Evolutionary conservation across 805 yeast genomes (phyloP), one percentile per base, ranked within the genome.

Genomic region (Ogataea nitratoaversa): DNA sequence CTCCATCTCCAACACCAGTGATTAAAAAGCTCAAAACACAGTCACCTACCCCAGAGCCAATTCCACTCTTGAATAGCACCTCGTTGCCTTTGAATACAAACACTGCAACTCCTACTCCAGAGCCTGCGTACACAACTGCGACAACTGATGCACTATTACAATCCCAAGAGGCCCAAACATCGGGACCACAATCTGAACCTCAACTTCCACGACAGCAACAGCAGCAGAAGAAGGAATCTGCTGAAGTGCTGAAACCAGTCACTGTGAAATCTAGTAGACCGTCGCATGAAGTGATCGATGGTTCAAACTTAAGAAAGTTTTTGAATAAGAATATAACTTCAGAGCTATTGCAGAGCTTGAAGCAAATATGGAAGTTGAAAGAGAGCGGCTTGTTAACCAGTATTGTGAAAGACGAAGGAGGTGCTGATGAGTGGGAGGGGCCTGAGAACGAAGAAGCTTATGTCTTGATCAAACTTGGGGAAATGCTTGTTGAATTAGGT

Each of bases 271-370:
- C 53, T 7, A 43, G 37, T 14, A 55, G 46, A 37, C 51, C 53
- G 3, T 35, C 41, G 3, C 51, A 55, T 32, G 78, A 73, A 44
- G 62, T 73, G 16, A 74, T 76, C 9, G 81, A 79, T 13, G 82
- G 82, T 1, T 71, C 78, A 2, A 65, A 74, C 0, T 58, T 76
- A 7, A 60, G 82, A 42, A 67, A 63, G 36, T 76, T 72, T 55
- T 58, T 76, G 48, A 74, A 76, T 50, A 56, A 66, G 45, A 63
- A 74, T 42, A 50, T 76, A 37, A 73, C 80, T 1, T 49, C 43
- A n/a, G 68, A 70, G 31, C 53, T 76, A 33, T 53, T 74, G 19
- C 63, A 59, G 13, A 77, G 77, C 4, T 56, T 76, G 38, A 61
- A 67, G 37, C 38, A 49, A 19, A 41, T 59, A 2, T 53, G 58